Percentiles rank a stretch among this genome's conserved stretches.
Conservation (phyloP, 2,329 filamentous ascomycete genomes). For the Microthyrium microscopicum region DNA sequence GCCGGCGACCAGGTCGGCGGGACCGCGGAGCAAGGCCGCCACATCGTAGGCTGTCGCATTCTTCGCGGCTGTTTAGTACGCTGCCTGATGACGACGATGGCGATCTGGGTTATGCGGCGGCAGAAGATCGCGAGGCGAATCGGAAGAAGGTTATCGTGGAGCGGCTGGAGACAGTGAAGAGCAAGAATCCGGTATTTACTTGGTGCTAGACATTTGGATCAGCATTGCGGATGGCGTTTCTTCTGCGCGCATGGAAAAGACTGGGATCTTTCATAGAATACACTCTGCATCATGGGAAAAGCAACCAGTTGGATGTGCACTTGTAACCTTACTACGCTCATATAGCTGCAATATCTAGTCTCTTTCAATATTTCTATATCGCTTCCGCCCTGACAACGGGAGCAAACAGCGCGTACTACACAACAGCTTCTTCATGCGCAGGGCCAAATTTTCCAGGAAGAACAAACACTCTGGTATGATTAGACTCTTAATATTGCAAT, state of each 20-base stretch:
- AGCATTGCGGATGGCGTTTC: too few relatives aligned
- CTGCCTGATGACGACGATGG: conserved; percentile 81
- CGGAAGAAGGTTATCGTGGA: conserved; percentile 93
- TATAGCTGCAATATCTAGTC: not conserved
- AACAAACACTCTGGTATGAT: too few relatives aligned
- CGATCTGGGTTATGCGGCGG: conserved; percentile 85
- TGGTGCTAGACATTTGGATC: conserved; percentile 67
- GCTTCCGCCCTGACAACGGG: too few relatives aligned
- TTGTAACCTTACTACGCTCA: not conserved
- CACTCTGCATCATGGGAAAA: not conserved
- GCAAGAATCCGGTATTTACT: conserved; percentile 86
- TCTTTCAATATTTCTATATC: too few relatives aligned
- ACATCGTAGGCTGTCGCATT: conserved; percentile 44
- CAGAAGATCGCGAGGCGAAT: conserved; percentile 83
- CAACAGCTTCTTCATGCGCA: too few relatives aligned
- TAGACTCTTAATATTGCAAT: too few relatives aligned
- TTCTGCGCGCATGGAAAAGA: too few relatives aligned
- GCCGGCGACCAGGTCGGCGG: conserved; percentile 15
- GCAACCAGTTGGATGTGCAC: not conserved
- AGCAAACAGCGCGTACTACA: too few relatives aligned
- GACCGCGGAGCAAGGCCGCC: not conserved
- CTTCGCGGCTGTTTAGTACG: too few relatives aligned
- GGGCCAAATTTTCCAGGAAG: too few relatives aligned
- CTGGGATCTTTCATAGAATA: not conserved
- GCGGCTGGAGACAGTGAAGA: conserved; percentile 87